These are phyloP conservation scores for Pinus taeda DNA, from an alignment of 75 land plant genomes.

Conservation along the genomic window DNA sequence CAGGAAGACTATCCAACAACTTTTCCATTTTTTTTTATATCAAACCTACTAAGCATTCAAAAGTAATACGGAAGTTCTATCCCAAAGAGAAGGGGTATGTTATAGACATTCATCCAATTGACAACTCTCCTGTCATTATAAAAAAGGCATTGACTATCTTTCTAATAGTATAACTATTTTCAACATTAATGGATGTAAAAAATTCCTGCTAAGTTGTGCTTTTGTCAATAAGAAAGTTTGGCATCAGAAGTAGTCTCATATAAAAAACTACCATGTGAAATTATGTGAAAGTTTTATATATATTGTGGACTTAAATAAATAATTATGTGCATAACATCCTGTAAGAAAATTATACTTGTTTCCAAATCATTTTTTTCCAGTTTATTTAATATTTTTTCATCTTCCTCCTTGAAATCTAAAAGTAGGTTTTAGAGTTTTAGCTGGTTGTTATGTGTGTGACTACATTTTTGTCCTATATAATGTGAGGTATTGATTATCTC, in stretches of 20 bases:
- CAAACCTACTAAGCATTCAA: constrained; percentile 50
- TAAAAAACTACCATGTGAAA: not conserved
- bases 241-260: not conserved
- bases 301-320: not conserved
- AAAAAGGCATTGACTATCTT: constrained; percentile 35
- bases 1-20: constrained; percentile 60
- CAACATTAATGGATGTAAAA: not conserved
- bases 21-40: constrained; percentile 86
- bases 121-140: constrained; percentile 86
- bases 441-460: not conserved
- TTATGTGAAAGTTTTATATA: not conserved
- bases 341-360: too few relatives aligned
- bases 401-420: too few relatives aligned
- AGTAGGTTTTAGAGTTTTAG: too few relatives aligned
- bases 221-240: not conserved
- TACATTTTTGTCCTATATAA: not conserved
- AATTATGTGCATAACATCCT: too few relatives aligned
- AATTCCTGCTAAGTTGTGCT: not conserved
- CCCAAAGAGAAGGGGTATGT: constrained; percentile 77
- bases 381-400: too few relatives aligned
- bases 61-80: constrained; percentile 56
- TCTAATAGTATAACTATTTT: not conserved
- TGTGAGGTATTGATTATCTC: not conserved
- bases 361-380: too few relatives aligned
- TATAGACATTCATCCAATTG: constrained; percentile 75